Conservation (phyloP, 2,329 filamentous ascomycete genomes). For the Cercospora sojina region DNA sequence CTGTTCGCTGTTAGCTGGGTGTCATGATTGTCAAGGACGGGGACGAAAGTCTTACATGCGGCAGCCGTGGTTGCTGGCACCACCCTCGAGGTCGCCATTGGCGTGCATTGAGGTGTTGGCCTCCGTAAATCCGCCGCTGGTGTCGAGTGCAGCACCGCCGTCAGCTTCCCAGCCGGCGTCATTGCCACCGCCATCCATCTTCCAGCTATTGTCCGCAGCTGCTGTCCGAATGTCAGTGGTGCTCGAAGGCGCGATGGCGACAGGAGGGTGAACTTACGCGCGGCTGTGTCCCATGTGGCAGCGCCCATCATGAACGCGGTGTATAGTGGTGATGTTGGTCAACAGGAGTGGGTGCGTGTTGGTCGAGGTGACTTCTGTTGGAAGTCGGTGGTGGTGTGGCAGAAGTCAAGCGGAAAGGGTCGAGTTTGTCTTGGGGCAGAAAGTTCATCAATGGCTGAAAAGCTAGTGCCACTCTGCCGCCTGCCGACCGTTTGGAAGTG, state of each 20-base stretch:
- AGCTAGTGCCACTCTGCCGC: slow-evolving; percentile 8
- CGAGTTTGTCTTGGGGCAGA: slow-evolving; percentile 6
- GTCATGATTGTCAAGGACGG: neutral
- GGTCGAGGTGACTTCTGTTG: neutral
- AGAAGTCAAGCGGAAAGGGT: slow-evolving; percentile 3
- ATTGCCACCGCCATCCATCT: slow-evolving; percentile 21
- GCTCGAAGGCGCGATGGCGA: neutral
- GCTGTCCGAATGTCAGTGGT: slow-evolving; percentile 12
- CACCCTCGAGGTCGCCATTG: slow-evolving; percentile 20
- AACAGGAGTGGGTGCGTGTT: neutral
- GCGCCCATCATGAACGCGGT: slow-evolving; percentile 18
- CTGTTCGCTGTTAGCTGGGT: slow-evolving; percentile 38
- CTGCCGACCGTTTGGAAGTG: slow-evolving; percentile 10
- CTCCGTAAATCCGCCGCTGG: slow-evolving; percentile 23
- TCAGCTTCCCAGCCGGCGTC: slow-evolving; percentile 21
- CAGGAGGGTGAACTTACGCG: slow-evolving; percentile 19
- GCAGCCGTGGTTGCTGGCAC: slow-evolving; percentile 38
- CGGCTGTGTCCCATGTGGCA: slow-evolving; percentile 30
- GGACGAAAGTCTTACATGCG: slow-evolving; percentile 41
- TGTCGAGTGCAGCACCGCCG: slow-evolving; percentile 5
- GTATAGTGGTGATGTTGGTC: neutral
- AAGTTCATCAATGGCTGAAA: slow-evolving; percentile 8
- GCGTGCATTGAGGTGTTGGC: slow-evolving; percentile 37
- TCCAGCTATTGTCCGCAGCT: slow-evolving; percentile 26
- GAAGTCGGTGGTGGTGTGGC: slow-evolving; percentile 6